Percentiles rank a stretch among this genome's conserved stretches.
Conservation (phyloP, 768 basidiomycete genomes). For the Lactifluus piperatus region DNA sequence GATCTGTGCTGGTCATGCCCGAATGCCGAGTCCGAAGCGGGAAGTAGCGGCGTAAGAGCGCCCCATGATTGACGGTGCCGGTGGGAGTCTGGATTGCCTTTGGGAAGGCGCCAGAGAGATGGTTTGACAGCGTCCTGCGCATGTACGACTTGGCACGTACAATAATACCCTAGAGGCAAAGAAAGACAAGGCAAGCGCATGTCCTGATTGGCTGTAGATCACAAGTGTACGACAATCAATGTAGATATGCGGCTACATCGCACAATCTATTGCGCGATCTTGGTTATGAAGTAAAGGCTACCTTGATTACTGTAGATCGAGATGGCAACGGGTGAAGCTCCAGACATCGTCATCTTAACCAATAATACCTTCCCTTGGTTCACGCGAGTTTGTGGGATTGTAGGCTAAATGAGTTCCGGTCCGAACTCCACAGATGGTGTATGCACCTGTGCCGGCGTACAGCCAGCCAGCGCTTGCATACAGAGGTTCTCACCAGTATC, state of each 20-base stretch:
- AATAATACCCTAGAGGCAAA: background rate
- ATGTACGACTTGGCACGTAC: too few species aligned
- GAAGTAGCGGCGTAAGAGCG: slow-evolving; percentile 2
- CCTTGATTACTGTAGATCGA: background rate
- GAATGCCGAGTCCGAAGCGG: background rate
- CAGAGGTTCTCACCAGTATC: background rate
- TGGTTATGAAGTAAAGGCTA: background rate
- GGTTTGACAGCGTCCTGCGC: background rate
- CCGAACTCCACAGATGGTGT: too few species aligned
- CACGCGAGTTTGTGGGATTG: background rate
- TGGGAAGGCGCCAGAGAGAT: background rate
- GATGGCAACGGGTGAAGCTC: background rate
- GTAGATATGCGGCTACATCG: background rate
- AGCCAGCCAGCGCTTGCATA: background rate
- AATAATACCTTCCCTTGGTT: background rate
- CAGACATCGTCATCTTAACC: background rate
- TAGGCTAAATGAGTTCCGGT: background rate
- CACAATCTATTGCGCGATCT: background rate
- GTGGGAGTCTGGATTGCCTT: background rate
- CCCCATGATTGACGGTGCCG: background rate
- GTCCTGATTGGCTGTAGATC: background rate
- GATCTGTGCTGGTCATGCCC: background rate
- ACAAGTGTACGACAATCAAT: background rate
- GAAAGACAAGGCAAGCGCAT: background rate
- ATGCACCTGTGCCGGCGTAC: too few species aligned